Conservation (phyloP, 768 basidiomycete species). For the Tricholoma sp. region DNA sequence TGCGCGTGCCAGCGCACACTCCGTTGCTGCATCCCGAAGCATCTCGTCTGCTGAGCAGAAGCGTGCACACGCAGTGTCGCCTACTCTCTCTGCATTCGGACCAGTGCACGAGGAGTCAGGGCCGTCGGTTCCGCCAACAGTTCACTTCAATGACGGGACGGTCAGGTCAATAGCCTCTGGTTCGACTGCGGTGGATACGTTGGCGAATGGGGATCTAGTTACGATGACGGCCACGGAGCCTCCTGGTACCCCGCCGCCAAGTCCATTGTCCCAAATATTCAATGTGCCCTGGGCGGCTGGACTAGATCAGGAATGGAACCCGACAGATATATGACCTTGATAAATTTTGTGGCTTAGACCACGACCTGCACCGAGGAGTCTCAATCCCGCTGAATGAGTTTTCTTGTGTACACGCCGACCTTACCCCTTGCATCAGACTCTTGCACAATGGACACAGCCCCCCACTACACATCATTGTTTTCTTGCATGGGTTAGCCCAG, state of each 20-base stretch:
- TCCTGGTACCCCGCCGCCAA: conserved; percentile 20
- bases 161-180: conserved; percentile 9
- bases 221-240: conserved; percentile 10
- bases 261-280: conserved; percentile 17
- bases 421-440: not conserved
- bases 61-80: conserved; percentile 32
- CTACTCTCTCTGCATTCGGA: conserved; percentile 49
- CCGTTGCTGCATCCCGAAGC: conserved; percentile 46
- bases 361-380: not conserved
- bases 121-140: conserved; percentile 9
- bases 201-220: not conserved
- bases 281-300: conserved; percentile 39
- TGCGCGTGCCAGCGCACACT: conserved; percentile 30
- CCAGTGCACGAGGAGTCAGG: conserved; percentile 9
- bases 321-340: conserved; percentile 13
- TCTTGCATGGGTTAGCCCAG: conserved; percentile 2
- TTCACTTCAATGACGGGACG: conserved; percentile 16
- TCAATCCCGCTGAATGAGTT: not conserved
- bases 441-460: not conserved
- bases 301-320: conserved; percentile 33
- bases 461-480: not conserved
- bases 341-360: not conserved
- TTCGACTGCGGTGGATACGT: conserved; percentile 1
- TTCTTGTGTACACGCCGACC: not conserved
- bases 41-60: conserved; percentile 50